Conservation (phyloP, 768 basidiomycete species). For the Artomyces pyxidatus region DNA sequence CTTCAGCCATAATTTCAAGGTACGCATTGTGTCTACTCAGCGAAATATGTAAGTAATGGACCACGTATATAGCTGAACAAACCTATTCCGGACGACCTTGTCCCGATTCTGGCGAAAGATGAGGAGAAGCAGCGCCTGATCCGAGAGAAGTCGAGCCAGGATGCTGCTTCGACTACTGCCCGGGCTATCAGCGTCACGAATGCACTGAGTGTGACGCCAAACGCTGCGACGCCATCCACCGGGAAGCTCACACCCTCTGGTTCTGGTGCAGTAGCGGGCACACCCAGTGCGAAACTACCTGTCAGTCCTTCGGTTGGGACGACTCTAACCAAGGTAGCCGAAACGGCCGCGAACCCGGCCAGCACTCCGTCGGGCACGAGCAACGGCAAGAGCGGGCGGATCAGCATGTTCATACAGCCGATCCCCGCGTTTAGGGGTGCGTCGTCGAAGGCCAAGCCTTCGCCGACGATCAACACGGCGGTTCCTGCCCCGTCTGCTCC, state of each 20-base stretch:
- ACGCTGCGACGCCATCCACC: conserved; percentile 21
- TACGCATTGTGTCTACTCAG: conserved; percentile 26
- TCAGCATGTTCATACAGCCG: conserved; percentile 75
- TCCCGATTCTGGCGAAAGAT: conserved; percentile 89
- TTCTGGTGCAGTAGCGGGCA: conserved; percentile 7
- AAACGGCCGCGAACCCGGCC: background rate
- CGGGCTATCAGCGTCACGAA: conserved; percentile 46
- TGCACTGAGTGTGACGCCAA: conserved; percentile 37
- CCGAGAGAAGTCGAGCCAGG: conserved; percentile 63
- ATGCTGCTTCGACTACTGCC: conserved; percentile 58
- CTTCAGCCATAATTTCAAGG: conserved; percentile 94
- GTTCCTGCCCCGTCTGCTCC: conserved; percentile 24
- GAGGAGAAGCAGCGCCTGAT: conserved; percentile 84
- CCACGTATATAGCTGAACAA: conserved; percentile 63
- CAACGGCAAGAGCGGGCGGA: conserved; percentile 19
- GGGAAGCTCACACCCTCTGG: conserved; percentile 16
- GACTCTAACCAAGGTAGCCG: background rate
- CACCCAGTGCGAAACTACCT: conserved; percentile 12
- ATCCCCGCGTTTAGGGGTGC: conserved; percentile 92
- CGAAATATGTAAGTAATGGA: background rate
- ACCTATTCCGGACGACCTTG: conserved; percentile 90
- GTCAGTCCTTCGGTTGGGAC: conserved; percentile 9
- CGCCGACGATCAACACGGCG: conserved; percentile 22
- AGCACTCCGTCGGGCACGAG: background rate
- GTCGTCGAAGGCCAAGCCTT: conserved; percentile 30